A percentile compares a stretch with the other conserved stretches of the same genome.
Evolutionary conservation across 768 basidiomycete genomes (phyloP).

Genomic region (Hysterangium stoloniferum): DNA sequence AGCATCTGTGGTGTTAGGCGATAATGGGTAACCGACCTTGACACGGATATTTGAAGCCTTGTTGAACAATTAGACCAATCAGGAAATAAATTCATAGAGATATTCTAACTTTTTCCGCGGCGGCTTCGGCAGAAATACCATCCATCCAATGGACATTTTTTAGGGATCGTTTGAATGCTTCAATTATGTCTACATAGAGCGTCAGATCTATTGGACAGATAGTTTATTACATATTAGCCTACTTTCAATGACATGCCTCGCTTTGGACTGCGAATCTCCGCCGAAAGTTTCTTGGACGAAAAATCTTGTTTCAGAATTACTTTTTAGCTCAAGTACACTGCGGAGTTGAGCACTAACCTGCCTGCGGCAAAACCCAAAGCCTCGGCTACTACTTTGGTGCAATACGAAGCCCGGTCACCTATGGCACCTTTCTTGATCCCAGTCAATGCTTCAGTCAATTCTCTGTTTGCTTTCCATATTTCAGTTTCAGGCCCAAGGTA

Average conservation of each 20-base stretch:
- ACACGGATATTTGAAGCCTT: conserved; percentile 78
- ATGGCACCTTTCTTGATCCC: conserved; percentile 86
- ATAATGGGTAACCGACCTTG: conserved; percentile 90
- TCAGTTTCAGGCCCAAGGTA: conserved; percentile 69
- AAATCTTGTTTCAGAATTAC: conserved; percentile 23
- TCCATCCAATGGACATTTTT: conserved; percentile 88
- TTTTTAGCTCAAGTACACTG: background rate
- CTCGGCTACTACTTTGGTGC: conserved; percentile 62
- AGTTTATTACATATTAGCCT: conserved; percentile 9
- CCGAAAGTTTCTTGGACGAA: conserved; percentile 83
- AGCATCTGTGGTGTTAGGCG: conserved; percentile 72
- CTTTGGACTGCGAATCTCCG: conserved; percentile 70
- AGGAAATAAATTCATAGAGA: background rate
- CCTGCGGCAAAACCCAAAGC: conserved; percentile 87
- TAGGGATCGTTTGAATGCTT: conserved; percentile 75
- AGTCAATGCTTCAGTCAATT: conserved; percentile 60
- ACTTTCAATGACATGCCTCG: conserved; percentile 78
- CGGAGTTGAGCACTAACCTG: conserved; percentile 39
- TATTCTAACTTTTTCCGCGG: conserved; percentile 65
- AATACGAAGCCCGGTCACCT: conserved; percentile 78
- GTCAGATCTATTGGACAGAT: conserved; percentile 6
- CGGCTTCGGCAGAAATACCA: conserved; percentile 65
- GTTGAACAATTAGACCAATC: conserved; percentile 8
- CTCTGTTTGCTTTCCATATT: conserved; percentile 68
- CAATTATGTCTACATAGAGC: conserved; percentile 55